Base-by-base conservation (phyloP, 306 rosid genomes). In the Gastrolobium bilobum region DNA sequence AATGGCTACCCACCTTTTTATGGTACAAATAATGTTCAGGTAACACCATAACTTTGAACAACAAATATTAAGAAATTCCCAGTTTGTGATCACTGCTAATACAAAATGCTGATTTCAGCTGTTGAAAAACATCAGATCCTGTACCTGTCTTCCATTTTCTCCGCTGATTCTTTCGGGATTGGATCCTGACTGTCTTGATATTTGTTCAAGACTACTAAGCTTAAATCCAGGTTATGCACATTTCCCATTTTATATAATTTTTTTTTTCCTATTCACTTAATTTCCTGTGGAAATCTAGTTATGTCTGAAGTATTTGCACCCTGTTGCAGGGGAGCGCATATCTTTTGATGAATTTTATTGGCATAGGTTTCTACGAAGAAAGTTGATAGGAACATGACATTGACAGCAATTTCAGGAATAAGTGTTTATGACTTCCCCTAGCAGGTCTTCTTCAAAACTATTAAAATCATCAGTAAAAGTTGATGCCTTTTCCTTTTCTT, bases 11-110 rank as follows among this genome's bases (percentile, higher is more conserved):
- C 90, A 10, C 94, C 94, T 56, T 90, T 90, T 78, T 66, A 30
- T 78, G 92, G 94, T 33, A 86, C 84, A 64, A 86, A 84, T 54
- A 88, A 83, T 72, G 89, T 86, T 63, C 90, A 90, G 94, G 94
- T 90, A 84, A 47, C 26, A 30, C 60, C 31, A 4, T 42, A 13
- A 37, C 67, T 46, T 11, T 38, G 13, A 65, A 39, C 37, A 34
- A 6, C 72, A 30, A 62, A 15, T 67, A 59, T 33, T 57, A 10
- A 39, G 54, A 13, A 35, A 10, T 4, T 7, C 57, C 30, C 30
- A 7, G 7, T 37, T 47, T 39, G 10, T 68, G 68, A 37, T 78
- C 53, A 9, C 68, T 35, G 52, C 54, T 73, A 34, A 84, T 30
- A 39, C n/a, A 65, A 34, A 58, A 10, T 78, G 10, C 29, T 29